Evolutionary conservation across 2,329 filamentous ascomycete species (phyloP), one percentile per base, ranked within the genome.

Genomic region (Fusarium sp.): DNA sequence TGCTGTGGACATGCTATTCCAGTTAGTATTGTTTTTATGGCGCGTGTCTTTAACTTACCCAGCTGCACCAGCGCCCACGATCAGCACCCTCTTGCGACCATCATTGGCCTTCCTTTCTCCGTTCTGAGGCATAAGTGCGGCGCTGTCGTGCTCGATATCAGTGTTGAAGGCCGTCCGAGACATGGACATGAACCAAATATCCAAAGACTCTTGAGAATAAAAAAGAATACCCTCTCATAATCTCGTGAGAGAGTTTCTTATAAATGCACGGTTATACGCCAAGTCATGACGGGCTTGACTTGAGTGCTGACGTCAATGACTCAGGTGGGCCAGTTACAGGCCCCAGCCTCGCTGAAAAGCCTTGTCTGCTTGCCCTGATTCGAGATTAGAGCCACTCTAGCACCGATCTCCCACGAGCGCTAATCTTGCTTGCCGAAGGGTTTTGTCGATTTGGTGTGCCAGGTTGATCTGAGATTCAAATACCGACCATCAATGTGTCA

Each of bases 271-370:
- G 3, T 28, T 44, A 10, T 4, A 45, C 8, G 13, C 14, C 2
- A 58, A 67, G 63, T 64, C 58, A 67, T 67, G 65, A 67, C 65
- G 65, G 57, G 49, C 63, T 64, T 62, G 65, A 67, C 63, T 67
- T 59, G n/a, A 37, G 37, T 46, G 30, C 49, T 63, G 65, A 67
- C 65, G 65, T 67, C 65, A 67, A 63, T 64, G 65, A 67, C 64
- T 67, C 48, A n/a, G 30, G 30, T 52, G 22, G 58, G 41, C 56
- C 48, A 49, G 15, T 55, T 17, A 33, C 14, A 7, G 14, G 6
- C 30, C 6, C 30, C 40, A 41, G 48, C 40, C 40, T 45, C 37
- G 49, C 7, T 20, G 2, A 3, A 17, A 22, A 45, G 32, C 30
- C 24, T 47, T 55, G 41, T 19, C 22, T 54, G 14, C 3, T 32